A percentile compares a stretch with the other conserved stretches of the same genome.
Conservation (phyloP, 1,139 yeast species). For the Sugiyamaella pinicola region DNA sequence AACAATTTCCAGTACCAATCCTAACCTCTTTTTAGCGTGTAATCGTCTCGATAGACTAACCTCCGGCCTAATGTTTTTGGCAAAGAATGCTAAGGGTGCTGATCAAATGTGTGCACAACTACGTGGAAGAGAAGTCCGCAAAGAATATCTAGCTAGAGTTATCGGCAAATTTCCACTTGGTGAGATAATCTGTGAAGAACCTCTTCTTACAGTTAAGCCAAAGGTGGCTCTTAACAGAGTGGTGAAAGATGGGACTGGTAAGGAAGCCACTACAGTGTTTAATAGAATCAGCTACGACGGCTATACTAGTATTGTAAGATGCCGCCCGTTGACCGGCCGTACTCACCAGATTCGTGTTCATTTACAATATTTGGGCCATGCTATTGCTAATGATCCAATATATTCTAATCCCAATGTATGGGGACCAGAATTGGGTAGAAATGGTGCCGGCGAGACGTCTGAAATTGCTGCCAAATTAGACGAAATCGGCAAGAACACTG, state of each 20-base stretch:
- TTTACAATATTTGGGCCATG: conserved; percentile 80
- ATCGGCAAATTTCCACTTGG: conserved; percentile 75
- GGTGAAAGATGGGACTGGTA: conserved; percentile 57
- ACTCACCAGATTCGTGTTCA: conserved; percentile 96
- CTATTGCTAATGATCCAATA: conserved; percentile 94
- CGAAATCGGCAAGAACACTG: conserved; percentile 65
- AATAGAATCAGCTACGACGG: conserved; percentile 63
- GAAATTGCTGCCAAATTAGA: conserved; percentile 54
- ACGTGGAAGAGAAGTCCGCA: conserved; percentile 71
- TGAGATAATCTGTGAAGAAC: conserved; percentile 61
- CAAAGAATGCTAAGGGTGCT: conserved; percentile 80
- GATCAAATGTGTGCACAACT: conserved; percentile 74
- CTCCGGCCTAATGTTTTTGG: conserved; percentile 92
- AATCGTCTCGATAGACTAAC: conserved; percentile 89
- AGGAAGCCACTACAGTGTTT: conserved; percentile 56
- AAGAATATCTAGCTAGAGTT: conserved; percentile 86
- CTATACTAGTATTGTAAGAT: conserved; percentile 68
- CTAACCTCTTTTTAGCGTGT: conserved; percentile 51
- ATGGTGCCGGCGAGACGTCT: conserved; percentile 53
- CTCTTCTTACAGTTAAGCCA: conserved; percentile 74
- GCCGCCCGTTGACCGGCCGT: conserved; percentile 87
- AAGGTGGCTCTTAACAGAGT: conserved; percentile 76
- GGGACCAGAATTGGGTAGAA: conserved; percentile 64
- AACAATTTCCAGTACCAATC: conserved; percentile 5
- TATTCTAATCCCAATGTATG: conserved; percentile 70